Percentiles rank a stretch among this genome's conserved stretches.
These are phyloP conservation scores for Tolypocladium pustulatum DNA, from an alignment of 2,329 filamentous ascomycete species.

Conservation along the genomic window DNA sequence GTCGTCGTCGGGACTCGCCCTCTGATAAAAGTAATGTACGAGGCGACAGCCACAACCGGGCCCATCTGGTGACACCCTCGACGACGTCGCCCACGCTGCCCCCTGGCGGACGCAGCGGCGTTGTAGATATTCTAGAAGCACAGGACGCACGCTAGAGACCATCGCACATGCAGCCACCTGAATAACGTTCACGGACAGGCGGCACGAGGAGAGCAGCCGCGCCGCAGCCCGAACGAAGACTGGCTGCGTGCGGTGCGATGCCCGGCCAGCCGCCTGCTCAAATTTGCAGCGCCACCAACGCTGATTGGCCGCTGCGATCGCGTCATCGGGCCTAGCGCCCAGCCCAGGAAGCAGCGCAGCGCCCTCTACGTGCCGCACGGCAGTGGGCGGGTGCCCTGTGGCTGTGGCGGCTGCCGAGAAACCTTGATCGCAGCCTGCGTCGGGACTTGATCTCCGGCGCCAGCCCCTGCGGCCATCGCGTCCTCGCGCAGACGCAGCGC, in stretches of 20 bases:
- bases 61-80: background rate
- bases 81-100: background rate
- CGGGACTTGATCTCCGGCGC: no score
- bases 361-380: background rate
- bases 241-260: background rate
- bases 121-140: background rate
- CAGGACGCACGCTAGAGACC: no score
- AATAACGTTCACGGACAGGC: background rate
- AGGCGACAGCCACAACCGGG: background rate
- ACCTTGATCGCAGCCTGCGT: background rate
- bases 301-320: slow-evolving; percentile 12
- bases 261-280: background rate
- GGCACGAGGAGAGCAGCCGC: no score
- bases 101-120: background rate
- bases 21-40: no score
- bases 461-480: no score
- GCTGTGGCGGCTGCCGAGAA: background rate
- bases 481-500: background rate
- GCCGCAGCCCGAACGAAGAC: no score
- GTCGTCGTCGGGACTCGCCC: background rate
- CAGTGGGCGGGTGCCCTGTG: background rate
- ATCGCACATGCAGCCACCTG: no score
- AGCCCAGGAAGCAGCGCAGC: background rate
- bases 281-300: slow-evolving; percentile 5
- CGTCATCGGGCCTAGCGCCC: slow-evolving; percentile 11